Base-by-base conservation (phyloP, 176 grass and related monocot species). In the Poa annua region DNA sequence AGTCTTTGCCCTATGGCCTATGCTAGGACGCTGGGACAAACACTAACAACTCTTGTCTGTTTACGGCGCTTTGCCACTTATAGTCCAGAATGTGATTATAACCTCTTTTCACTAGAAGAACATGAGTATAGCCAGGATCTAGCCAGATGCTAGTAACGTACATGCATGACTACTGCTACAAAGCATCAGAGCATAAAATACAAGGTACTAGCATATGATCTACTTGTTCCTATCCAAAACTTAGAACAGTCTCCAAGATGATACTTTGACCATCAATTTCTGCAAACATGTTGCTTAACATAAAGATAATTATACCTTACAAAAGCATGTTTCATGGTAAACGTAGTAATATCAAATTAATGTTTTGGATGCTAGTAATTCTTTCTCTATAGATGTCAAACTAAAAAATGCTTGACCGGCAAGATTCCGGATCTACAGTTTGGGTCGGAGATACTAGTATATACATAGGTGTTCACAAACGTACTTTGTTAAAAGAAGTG, bases 401-500 rank as follows among this genome's bases (percentile, higher is more conserved):
- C 61, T 33, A 33, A 16, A 61, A 61, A 61, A 61, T 61, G 57
- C 21, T 62, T 14, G 25, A 33, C 61, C 33, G 26, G 26, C 29
- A 33, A 64, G 32, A 33, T 33, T 64, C 26, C 29, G 59, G 11
- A 33, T 13, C 1, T 33, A 64, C 13, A 63, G 32, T 3, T 33
- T 33, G 13, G 25, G 15, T 63, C 5, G 6, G 60, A 33, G 25
- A 64, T 64, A 16, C 26, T 38, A 2, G 52, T 16, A 79, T 52
- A 63, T 73, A 24, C 63, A 25, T n/a, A 66, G 33, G 36, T 17
- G 52, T 17, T 41, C 32, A 79, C 3, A 82, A 17, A 10, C 62
- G 26, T 49, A 83, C 8, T 60, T 86, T 87, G 39, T 52, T 12
- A 22, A 62, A 83, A 57, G 29, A 50, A 73, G 24, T 51, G 71